A percentile compares a stretch with the other conserved stretches of the same genome.
Evolutionary conservation across 2,329 filamentous ascomycete species (phyloP).

Genomic region (Aspergillus bombycis): DNA sequence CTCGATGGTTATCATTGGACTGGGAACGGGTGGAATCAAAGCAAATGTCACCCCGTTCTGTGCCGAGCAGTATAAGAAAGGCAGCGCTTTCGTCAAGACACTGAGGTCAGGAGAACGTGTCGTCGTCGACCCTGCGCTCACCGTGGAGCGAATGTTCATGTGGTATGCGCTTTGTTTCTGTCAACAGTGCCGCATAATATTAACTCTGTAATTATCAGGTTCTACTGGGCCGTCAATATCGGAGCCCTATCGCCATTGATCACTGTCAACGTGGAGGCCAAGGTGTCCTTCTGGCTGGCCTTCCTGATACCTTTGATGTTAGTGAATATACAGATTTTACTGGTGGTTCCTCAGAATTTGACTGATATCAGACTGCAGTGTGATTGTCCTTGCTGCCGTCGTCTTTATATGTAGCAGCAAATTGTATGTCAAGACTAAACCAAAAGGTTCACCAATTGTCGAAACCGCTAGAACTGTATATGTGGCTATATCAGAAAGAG

Average conservation of each 20-base stretch:
- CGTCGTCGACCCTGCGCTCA: constrained; percentile 63
- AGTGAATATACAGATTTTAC: neutral
- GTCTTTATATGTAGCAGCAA: constrained; percentile 44
- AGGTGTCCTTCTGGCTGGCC: constrained; percentile 64
- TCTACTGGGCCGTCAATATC: constrained; percentile 69
- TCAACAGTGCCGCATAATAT: neutral
- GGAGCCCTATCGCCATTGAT: constrained; percentile 59
- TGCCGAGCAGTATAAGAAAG: constrained; percentile 58
- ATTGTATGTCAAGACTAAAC: constrained; percentile 35
- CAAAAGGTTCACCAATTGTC: constrained; percentile 61
- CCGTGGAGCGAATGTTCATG: constrained; percentile 63
- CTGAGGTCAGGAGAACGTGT: constrained; percentile 49
- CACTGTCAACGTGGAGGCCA: constrained; percentile 61
- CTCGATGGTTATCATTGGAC: constrained; percentile 1
- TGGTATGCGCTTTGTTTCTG: constrained; percentile 44
- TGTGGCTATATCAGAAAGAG: constrained; percentile 24
- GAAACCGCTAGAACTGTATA: constrained; percentile 44
- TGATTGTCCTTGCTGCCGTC: constrained; percentile 54
- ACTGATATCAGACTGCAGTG: constrained; percentile 47
- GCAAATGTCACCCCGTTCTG: constrained; percentile 57
- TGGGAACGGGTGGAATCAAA: constrained; percentile 14
- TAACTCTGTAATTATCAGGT: neutral
- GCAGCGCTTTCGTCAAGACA: constrained; percentile 27
- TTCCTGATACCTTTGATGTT: constrained; percentile 57
- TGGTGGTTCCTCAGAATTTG: neutral